These are phyloP conservation scores for Ustilago sp. DNA, from an alignment of 1,284 basidiomycete species.

Conservation along the genomic window DNA sequence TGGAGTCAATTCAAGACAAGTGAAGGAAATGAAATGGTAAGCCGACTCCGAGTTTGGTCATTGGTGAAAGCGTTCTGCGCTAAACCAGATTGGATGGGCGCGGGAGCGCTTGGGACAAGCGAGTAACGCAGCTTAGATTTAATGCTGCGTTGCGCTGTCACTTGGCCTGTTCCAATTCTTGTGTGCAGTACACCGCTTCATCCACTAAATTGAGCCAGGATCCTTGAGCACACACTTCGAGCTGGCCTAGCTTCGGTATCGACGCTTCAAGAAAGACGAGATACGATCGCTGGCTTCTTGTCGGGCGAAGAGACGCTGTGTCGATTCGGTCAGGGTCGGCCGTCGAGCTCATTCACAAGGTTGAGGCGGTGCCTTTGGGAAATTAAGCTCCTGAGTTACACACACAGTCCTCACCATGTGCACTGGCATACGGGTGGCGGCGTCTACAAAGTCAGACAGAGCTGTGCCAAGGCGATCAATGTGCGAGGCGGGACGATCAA, in stretches of 20 bases:
- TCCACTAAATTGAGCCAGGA: not conserved
- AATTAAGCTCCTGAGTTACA: not conserved
- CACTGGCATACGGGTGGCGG: not conserved
- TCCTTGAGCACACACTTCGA: no score
- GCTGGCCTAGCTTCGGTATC: no score
- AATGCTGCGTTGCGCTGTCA: slow-evolving; percentile 8
- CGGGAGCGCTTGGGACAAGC: not conserved
- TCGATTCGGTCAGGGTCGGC: no score
- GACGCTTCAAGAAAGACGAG: no score
- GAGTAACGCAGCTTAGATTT: slow-evolving; percentile 5
- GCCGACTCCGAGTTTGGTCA: not conserved
- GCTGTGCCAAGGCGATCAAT: not conserved
- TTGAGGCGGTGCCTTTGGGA: not conserved
- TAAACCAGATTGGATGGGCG: not conserved
- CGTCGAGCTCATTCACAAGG: not conserved
- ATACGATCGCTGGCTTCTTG: no score
- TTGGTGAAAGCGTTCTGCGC: not conserved
- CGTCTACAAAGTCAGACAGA: not conserved
- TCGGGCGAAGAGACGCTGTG: no score
- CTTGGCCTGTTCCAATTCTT: not conserved
- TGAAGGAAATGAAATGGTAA: not conserved
- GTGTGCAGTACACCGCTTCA: not conserved
- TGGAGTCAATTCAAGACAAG: not conserved
- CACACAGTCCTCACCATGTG: not conserved
- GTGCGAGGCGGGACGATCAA: not conserved